Evolutionary conservation across 208 protist species (phyloP), one percentile per base, ranked within the genome.

Genomic region (Entamoeba histolytica): DNA sequence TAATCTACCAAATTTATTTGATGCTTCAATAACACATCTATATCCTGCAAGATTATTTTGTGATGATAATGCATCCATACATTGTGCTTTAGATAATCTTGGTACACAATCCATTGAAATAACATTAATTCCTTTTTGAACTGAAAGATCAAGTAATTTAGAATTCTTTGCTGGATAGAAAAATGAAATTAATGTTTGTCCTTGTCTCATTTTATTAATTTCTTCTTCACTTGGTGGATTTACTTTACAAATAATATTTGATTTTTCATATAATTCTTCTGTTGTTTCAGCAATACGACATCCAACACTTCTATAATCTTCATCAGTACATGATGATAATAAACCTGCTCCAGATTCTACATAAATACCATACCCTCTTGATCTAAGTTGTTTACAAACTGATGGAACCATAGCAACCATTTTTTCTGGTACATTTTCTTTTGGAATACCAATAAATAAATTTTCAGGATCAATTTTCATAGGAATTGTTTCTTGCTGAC

Each of bases 391-490:
- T 23, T 50, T 28, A n/a, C 61, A 91, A 28, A 50, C 57, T 23
- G 95, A 35, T 23, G 94, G 94, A 31, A 78, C 93, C 23, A 92
- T 91, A 35, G 94, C 94, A 44, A 95, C 93, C 39, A 52, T 91
- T 5, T 49, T 57, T 55, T 95, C 94, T 14, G 57, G 17, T 73
- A 15, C 3, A 4, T 39, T 17, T 49, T 93, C 94, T n/a, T 95
- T 91, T n/a, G 93, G 93, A 23, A 95, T 94, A 15, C 93, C 94
- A 52, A 96, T 93, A 39, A 94, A 92, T 47, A 92, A 91, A 49
- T 57, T 5, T 49, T 94, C 91, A 44, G n/a, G 93, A 23, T 61
- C 23, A 49, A 93, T 55, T 31, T 57, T 52, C 31, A 92, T 15
- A 17, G 95, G 92, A 17, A 95, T 92, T 52, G n/a, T 51, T 17